Evolutionary conservation across 2,329 filamentous ascomycete species (phyloP), one percentile per base, ranked within the genome.

Genomic region (Nigrospora oryzae): DNA sequence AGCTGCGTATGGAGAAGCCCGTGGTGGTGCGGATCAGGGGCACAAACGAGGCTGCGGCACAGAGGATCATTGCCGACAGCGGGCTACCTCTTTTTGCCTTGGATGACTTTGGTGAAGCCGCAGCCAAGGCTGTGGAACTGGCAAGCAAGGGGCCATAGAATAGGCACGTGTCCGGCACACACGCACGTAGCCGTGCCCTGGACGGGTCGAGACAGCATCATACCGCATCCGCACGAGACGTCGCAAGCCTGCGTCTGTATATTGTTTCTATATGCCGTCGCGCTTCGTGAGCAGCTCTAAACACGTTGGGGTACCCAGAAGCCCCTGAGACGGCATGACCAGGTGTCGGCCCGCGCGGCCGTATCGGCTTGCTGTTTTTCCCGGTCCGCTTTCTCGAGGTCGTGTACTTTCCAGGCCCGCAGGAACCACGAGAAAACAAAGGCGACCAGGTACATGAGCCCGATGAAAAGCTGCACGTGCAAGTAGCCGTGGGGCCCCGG

Each of bases 1-100:
- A 89, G 56, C 61, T 89, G 44, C 67, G 77, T 10, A 74, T 84
- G 55, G 30, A 33, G n/a, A 30, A 33, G 12, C 86, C 86, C 0
- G 83, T 90, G 1, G 84, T 90, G n/a, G 86, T 90, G 30, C 73
- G 86, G 51, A 73, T 90, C 50, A 71, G 84, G 49, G 86, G 86
- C 8, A 89, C 85, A 13, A 86, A 86, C 53, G 85, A 90, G 65
- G 73, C 75, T 53, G 69, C 77, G 50, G 86, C 84, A 8, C 81
- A 83, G 69, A 74, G 69, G 58, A 77, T 89, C 66, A 83, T 90
- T 59, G 71, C 70, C 1, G 73, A 83, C 56, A 87, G 83, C 56
- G 79, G 80, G 2, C 64, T 90, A 54, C 75, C 75, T 32, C 65
- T 90, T 43, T 78, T 79, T 61, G 84, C 83, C 0, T 89, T 81